Evolutionary conservation across 306 rosid species (phyloP).

Genomic region (Sindora glabra): DNA sequence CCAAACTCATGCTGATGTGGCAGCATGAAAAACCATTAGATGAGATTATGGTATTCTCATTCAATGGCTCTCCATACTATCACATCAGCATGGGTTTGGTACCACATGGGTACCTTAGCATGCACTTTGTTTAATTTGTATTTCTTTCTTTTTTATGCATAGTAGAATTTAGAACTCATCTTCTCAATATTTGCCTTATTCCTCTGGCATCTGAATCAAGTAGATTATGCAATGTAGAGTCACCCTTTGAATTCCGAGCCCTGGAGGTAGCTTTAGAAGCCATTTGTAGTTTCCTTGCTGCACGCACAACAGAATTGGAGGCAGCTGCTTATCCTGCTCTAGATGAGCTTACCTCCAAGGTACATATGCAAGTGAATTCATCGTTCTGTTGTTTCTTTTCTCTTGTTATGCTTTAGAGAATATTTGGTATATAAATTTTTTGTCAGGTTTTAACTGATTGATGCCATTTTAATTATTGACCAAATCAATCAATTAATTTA

Average conservation of each 20-base stretch:
- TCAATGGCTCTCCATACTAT: too few relatives aligned
- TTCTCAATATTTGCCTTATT: slow-evolving; percentile 8
- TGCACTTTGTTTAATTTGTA: slow-evolving; percentile 4
- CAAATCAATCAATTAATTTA: too few relatives aligned
- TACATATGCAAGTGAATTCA: slow-evolving; percentile 18
- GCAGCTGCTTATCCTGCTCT: slow-evolving; percentile 92
- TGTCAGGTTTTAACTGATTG: too few relatives aligned
- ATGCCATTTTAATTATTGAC: too few relatives aligned
- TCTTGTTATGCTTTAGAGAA: too few relatives aligned
- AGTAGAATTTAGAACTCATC: too few relatives aligned
- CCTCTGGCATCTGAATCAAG: slow-evolving; percentile 20
- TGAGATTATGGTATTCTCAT: too few relatives aligned
- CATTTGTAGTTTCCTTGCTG: slow-evolving; percentile 92
- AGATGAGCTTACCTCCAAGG: slow-evolving; percentile 93
- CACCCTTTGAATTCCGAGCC: slow-evolving; percentile 95
- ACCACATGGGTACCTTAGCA: too few relatives aligned
- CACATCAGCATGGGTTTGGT: too few relatives aligned
- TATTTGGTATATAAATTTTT: not conserved
- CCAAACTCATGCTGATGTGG: too few relatives aligned
- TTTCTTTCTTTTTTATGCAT: not conserved
- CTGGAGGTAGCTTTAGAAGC: slow-evolving; percentile 96
- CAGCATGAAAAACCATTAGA: too few relatives aligned
- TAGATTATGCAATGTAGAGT: slow-evolving; percentile 53
- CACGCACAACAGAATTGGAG: slow-evolving; percentile 87
- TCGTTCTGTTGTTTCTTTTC: slow-evolving; percentile 1